Evolutionary conservation across 1,284 basidiomycete species (phyloP).

Genomic region (Cutaneotrichosporon dermatis): DNA sequence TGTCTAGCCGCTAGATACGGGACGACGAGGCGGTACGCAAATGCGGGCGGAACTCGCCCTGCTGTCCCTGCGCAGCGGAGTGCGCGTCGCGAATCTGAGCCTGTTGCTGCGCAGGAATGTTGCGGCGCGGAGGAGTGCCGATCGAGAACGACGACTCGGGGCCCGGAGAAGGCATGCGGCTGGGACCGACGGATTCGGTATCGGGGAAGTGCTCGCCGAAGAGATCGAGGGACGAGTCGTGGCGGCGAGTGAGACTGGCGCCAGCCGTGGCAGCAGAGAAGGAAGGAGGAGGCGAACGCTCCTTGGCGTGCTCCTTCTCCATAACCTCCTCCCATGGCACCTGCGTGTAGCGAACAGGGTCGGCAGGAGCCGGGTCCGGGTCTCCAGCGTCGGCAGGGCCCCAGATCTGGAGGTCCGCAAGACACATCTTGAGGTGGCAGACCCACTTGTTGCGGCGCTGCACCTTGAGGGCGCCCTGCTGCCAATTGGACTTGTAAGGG

Average conservation of each 20-base stretch:
- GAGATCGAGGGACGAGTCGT: constrained; percentile 42
- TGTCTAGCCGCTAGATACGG: constrained; percentile 1
- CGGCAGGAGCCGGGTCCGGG: constrained; percentile 55
- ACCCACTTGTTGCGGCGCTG: constrained; percentile 86
- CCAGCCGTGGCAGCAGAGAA: constrained; percentile 39
- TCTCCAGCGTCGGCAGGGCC: constrained; percentile 64
- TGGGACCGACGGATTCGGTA: constrained; percentile 16
- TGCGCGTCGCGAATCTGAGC: neutral
- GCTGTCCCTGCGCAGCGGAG: neutral
- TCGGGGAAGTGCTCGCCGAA: constrained; percentile 34
- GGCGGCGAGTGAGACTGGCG: constrained; percentile 29
- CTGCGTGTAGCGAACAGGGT: constrained; percentile 60
- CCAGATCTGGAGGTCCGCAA: constrained; percentile 67
- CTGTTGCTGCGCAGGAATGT: neutral
- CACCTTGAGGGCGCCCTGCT: constrained; percentile 66
- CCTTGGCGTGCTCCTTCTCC: constrained; percentile 46
- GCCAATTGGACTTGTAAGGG: constrained; percentile 80
- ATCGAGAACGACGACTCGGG: constrained; percentile 6
- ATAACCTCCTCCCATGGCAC: constrained; percentile 66
- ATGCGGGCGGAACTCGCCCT: constrained; percentile 1
- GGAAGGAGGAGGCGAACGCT: constrained; percentile 39
- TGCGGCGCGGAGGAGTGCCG: constrained; percentile 9
- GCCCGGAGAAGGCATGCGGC: constrained; percentile 17
- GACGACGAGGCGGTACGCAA: neutral
- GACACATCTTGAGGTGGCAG: constrained; percentile 69